A percentile compares a stretch with the other conserved stretches of the same genome.
Evolutionary conservation across 2,329 filamentous ascomycete species (phyloP).

Genomic region (Clonostachys chloroleuca): DNA sequence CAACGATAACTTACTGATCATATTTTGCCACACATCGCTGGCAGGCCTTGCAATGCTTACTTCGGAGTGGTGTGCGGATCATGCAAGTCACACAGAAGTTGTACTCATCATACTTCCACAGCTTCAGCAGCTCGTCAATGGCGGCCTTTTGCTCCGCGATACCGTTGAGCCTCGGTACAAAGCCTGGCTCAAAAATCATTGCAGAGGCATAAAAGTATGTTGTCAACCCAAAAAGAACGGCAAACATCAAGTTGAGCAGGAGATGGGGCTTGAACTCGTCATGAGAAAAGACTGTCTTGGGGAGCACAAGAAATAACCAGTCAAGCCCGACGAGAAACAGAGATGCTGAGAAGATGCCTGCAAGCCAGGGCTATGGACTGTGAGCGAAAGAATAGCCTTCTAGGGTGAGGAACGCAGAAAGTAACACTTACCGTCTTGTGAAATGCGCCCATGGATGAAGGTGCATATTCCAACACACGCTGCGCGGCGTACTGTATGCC

Average conservation of each 20-base stretch:
- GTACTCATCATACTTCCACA: conserved; percentile 88
- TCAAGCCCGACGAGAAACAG: conserved; percentile 75
- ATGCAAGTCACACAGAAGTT: conserved; percentile 95
- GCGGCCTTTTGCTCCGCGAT: conserved; percentile 85
- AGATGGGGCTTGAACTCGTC: conserved; percentile 38
- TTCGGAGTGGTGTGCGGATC: conserved; percentile 86
- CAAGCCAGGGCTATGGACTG: conserved; percentile 69
- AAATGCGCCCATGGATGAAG: conserved; percentile 81
- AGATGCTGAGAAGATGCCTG: conserved; percentile 87
- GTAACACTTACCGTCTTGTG: conserved; percentile 71
- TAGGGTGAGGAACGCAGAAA: background rate
- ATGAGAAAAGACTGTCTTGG: conserved; percentile 22
- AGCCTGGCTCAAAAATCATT: conserved; percentile 89
- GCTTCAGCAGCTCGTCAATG: conserved; percentile 79
- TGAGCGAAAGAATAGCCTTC: conserved; percentile 3
- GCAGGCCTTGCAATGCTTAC: conserved; percentile 93
- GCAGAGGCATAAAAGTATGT: conserved; percentile 82
- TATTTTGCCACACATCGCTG: conserved; percentile 92
- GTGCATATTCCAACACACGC: conserved; percentile 76
- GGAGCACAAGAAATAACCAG: conserved; percentile 72
- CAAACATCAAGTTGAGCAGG: conserved; percentile 77
- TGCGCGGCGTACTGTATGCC: conserved; percentile 73
- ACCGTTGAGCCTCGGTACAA: conserved; percentile 84
- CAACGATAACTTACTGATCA: conserved; percentile 70
- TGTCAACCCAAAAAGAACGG: conserved; percentile 58